Percentiles rank a stretch among this genome's conserved stretches.
Conservation (phyloP, 768 basidiomycete genomes). For the Thelephora aurantiotincta region DNA sequence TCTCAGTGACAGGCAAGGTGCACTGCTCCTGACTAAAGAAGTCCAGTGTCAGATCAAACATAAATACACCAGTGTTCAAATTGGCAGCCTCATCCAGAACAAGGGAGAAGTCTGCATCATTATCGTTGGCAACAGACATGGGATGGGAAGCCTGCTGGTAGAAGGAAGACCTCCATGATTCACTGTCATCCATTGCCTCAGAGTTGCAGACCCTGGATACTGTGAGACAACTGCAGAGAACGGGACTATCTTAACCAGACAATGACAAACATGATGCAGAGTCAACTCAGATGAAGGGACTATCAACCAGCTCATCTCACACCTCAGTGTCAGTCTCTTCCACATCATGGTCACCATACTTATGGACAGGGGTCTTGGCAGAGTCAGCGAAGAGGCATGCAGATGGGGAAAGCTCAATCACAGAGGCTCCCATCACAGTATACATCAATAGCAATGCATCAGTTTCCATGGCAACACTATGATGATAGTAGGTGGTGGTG, state of each 20-base stretch:
- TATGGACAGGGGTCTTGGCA: no score
- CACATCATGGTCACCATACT: no score
- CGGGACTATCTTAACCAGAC: background rate
- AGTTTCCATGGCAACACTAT: conserved; percentile 29
- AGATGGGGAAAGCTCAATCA: no score
- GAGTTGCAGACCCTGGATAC: background rate
- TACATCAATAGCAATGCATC: conserved; percentile 52
- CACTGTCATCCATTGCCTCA: background rate
- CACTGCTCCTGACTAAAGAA: background rate
- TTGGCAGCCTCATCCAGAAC: background rate
- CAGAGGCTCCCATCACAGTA: conserved; percentile 44
- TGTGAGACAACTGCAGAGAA: background rate
- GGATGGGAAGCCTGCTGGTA: no score
- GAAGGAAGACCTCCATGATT: background rate
- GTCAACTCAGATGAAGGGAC: no score
- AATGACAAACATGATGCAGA: background rate
- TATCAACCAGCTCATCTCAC: background rate
- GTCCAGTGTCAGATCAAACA: background rate
- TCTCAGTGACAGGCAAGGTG: no score
- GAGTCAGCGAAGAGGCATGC: no score
- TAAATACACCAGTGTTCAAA: background rate
- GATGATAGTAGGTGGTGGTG: conserved; percentile 32
- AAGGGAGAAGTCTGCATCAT: no score
- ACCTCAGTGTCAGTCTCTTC: background rate
- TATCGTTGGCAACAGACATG: no score